These are phyloP conservation scores for Fusarium chuoi DNA, from an alignment of 2,329 filamentous ascomycete species.

Conservation along the genomic window DNA sequence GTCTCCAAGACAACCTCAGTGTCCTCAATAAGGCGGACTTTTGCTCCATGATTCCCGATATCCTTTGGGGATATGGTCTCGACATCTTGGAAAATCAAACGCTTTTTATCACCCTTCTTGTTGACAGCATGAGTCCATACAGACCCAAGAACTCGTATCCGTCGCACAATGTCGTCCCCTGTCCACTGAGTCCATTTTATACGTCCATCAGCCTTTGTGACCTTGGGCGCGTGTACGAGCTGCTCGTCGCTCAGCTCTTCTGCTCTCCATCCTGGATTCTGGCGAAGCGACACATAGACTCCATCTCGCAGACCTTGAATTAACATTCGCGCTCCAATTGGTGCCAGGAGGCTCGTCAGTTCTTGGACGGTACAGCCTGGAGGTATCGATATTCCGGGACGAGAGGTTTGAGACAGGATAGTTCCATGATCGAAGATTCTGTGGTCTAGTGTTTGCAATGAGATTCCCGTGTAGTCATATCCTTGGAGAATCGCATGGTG, in stretches of 20 bases:
- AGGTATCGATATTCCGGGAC: slow-evolving; percentile 65
- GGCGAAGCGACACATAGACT: slow-evolving; percentile 72
- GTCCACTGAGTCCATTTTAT: slow-evolving; percentile 68
- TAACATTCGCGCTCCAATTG: slow-evolving; percentile 76
- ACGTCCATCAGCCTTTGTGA: slow-evolving; percentile 70
- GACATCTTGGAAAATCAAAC: slow-evolving; percentile 54
- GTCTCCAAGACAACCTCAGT: slow-evolving; percentile 10
- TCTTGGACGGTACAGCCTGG: slow-evolving; percentile 55
- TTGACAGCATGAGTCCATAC: slow-evolving; percentile 67
- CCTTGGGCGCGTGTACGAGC: slow-evolving; percentile 74
- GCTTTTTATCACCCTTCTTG: slow-evolving; percentile 41
- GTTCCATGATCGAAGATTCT: slow-evolving; percentile 80
- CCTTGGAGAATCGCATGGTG: slow-evolving; percentile 81
- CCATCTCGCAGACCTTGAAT: slow-evolving; percentile 70
- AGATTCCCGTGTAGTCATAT: slow-evolving; percentile 74
- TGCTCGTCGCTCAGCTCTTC: slow-evolving; percentile 25
- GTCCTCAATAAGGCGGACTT: slow-evolving; percentile 33
- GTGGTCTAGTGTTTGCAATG: slow-evolving; percentile 86
- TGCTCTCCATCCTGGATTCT: slow-evolving; percentile 48
- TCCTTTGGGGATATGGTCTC: slow-evolving; percentile 34
- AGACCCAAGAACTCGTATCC: slow-evolving; percentile 69
- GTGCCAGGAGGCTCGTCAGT: slow-evolving; percentile 63
- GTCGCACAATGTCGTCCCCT: slow-evolving; percentile 63
- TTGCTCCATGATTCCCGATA: background rate
- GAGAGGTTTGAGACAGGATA: slow-evolving; percentile 76